Conservation (phyloP, 2,329 filamentous ascomycete species). For the Grosmannia clavigera region DNA sequence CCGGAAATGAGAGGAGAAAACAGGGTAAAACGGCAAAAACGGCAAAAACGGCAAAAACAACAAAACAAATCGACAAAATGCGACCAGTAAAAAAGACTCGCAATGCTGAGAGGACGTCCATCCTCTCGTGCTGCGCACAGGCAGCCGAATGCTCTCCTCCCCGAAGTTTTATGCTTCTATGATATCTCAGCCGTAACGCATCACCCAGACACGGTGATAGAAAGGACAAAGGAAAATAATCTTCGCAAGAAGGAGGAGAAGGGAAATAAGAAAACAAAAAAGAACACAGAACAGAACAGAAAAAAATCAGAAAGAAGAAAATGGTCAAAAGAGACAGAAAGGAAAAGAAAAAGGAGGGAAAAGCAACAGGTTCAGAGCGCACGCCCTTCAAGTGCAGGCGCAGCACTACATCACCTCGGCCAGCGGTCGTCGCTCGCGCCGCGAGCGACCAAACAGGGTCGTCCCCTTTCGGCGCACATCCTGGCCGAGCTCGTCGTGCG, state of each 20-base stretch:
- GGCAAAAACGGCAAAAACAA: not conserved
- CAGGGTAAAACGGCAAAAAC: not conserved
- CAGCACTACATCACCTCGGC: slow-evolving; percentile 20
- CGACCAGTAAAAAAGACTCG: not conserved
- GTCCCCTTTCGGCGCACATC: slow-evolving; percentile 29
- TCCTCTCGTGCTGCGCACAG: not conserved
- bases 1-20: no score
- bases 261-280: not conserved
- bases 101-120: not conserved
- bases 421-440: slow-evolving; percentile 22
- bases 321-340: not conserved
- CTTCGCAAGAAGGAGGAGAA: no score
- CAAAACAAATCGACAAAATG: not conserved
- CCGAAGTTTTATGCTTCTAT: not conserved
- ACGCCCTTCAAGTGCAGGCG: not conserved
- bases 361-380: not conserved
- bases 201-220: no score
- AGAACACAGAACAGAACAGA: not conserved
- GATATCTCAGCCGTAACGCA: not conserved
- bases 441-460: slow-evolving; percentile 28
- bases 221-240: no score
- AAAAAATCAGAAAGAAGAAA: not conserved
- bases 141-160: not conserved
- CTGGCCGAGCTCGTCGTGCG: not conserved
- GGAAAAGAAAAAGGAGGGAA: not conserved